Conservation (phyloP, 108 stramenopile genomes). For the Discostella pseudostelligera region DNA sequence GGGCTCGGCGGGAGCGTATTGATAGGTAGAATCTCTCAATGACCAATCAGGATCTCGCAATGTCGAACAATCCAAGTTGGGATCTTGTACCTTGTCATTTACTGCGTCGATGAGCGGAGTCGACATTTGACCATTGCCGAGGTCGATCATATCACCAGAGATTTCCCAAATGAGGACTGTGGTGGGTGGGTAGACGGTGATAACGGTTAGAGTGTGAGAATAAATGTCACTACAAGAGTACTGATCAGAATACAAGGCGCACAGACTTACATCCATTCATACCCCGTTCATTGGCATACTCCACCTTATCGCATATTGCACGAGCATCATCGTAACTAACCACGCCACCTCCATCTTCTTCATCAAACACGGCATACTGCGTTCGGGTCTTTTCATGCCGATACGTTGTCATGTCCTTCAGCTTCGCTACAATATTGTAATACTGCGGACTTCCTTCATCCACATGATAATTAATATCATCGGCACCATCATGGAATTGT, state of each 20-base stretch:
- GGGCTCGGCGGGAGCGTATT: slow-evolving; percentile 32
- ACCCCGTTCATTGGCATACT: slow-evolving; percentile 40
- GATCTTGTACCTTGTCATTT: slow-evolving; percentile 33
- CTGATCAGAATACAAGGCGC: not conserved
- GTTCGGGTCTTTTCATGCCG: slow-evolving; percentile 43
- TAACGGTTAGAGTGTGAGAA: not conserved
- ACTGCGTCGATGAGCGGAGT: slow-evolving; percentile 42
- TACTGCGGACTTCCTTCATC: slow-evolving; percentile 54
- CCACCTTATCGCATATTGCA: slow-evolving; percentile 48
- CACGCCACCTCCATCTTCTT: slow-evolving; percentile 19
- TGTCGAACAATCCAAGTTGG: slow-evolving; percentile 32
- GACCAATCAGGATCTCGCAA: slow-evolving; percentile 14
- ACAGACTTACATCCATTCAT: slow-evolving; percentile 36
- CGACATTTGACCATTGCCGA: slow-evolving; percentile 24
- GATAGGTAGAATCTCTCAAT: slow-evolving; percentile 16
- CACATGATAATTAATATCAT: slow-evolving; percentile 36
- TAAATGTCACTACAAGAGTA: not conserved
- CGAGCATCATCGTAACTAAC: slow-evolving; percentile 43
- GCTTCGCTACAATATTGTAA: slow-evolving; percentile 39
- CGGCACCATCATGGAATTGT: slow-evolving; percentile 37
- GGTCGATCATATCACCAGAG: slow-evolving; percentile 38
- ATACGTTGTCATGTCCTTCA: slow-evolving; percentile 32
- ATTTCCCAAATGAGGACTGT: slow-evolving; percentile 36
- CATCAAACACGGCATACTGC: slow-evolving; percentile 44
- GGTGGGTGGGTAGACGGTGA: not conserved